Evolutionary conservation across 306 rosid species (phyloP).

Genomic region (Vigna trinervia): DNA sequence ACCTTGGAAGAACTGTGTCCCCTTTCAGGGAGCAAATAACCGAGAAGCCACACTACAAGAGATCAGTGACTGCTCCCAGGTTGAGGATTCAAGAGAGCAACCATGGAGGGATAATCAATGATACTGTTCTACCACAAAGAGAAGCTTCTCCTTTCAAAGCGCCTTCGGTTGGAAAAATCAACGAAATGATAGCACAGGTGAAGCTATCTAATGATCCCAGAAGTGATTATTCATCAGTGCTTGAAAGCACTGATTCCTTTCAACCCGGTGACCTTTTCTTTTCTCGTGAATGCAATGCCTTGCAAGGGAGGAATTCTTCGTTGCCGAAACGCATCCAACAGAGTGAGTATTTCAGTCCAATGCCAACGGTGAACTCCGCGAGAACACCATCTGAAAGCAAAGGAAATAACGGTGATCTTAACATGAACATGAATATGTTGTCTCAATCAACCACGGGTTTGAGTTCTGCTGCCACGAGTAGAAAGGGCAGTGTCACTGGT

Average conservation of each 20-base stretch:
- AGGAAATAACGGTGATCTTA: conserved; percentile 41
- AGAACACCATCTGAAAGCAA: conserved; percentile 40
- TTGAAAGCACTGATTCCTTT: conserved; percentile 66
- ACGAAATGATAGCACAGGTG: conserved; percentile 66
- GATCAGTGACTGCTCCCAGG: conserved; percentile 78
- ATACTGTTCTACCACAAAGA: conserved; percentile 38
- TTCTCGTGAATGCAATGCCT: conserved; percentile 62
- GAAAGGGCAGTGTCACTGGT: conserved; percentile 53
- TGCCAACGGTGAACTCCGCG: conserved; percentile 30
- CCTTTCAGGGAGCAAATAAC: conserved; percentile 43
- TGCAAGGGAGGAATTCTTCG: conserved; percentile 43
- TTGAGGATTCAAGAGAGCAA: conserved; percentile 51
- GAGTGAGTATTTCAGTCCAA: conserved; percentile 45
- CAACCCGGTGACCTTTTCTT: conserved; percentile 84
- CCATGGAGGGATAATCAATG: conserved; percentile 43
- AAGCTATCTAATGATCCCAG: conserved; percentile 47
- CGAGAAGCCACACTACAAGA: conserved; percentile 56
- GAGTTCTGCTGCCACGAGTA: conserved; percentile 55
- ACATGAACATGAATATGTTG: conserved; percentile 43
- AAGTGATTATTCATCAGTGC: conserved; percentile 30
- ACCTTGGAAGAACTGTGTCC: conserved; percentile 54
- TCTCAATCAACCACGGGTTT: conserved; percentile 44
- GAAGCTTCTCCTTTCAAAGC: conserved; percentile 47
- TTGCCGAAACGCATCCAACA: conserved; percentile 46
- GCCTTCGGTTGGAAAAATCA: conserved; percentile 66